Evolutionary conservation across 2,329 filamentous ascomycete genomes (phyloP).

Genomic region (Trichoderma pleuroti): DNA sequence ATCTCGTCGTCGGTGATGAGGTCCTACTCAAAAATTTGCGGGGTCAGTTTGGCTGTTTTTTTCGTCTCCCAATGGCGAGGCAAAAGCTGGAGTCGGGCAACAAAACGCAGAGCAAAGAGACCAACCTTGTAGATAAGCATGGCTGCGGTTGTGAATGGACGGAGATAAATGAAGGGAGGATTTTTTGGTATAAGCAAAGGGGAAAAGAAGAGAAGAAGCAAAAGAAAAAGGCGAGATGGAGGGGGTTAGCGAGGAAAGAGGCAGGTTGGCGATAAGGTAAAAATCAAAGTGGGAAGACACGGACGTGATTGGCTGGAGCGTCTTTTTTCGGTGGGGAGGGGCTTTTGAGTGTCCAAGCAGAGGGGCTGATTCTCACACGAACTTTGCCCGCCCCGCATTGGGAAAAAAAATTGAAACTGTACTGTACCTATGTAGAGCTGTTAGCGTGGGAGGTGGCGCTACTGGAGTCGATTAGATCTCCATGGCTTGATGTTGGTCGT

Average conservation of each 20-base stretch:
- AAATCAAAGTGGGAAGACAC: conserved; percentile 14
- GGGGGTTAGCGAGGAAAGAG: neutral
- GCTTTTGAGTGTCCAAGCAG: conserved; percentile 8
- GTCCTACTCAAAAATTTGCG: conserved; percentile 58
- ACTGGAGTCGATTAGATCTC: neutral
- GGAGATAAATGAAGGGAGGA: neutral
- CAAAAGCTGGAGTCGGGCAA: neutral
- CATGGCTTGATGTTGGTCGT: neutral
- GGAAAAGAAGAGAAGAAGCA: neutral
- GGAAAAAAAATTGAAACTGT: neutral
- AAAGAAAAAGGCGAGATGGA: neutral
- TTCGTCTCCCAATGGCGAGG: conserved; percentile 11
- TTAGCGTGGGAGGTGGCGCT: neutral
- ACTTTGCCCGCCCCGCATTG: conserved; percentile 11
- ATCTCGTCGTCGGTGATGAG: conserved; percentile 88
- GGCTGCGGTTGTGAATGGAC: conserved; percentile 43
- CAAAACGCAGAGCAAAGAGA: conserved; percentile 5
- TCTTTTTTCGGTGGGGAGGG: conserved; percentile 4
- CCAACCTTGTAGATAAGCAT: conserved; percentile 73
- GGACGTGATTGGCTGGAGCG: neutral
- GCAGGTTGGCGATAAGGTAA: conserved; percentile 8
- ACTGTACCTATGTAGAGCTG: neutral
- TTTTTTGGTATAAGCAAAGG: neutral
- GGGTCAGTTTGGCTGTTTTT: conserved; percentile 25
- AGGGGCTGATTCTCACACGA: conserved; percentile 6